Evolutionary conservation across 2,329 filamentous ascomycete species (phyloP), one percentile per base, ranked within the genome.

Genomic region (Cadophora sp.): DNA sequence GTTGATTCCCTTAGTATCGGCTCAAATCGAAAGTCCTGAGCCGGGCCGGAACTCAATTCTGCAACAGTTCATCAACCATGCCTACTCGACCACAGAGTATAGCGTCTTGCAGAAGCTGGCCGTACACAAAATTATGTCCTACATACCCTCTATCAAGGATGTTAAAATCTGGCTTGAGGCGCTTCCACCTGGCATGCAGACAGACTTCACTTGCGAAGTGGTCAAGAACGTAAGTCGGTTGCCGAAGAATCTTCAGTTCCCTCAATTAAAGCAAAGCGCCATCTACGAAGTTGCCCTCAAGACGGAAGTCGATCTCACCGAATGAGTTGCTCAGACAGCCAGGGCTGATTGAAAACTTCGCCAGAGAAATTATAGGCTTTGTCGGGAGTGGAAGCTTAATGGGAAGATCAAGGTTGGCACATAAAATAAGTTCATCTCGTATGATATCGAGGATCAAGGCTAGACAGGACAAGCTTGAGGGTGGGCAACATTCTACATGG

Each of bases 61-160:
- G 16, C 43, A 60, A 41, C 13, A 66, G 13, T 68, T 64, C 24
- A 30, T 68, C 14, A 24, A 59, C 5, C 22, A 61, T 62, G 66
- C 56, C 2, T 68, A 66, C 18, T 16, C 39, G 16, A 43, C 48
- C 6, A 62, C 24, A 18, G 63, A 48, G 24, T 2, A 18, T 16
- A 59, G 41, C 6, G 51, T 11, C 11, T 24, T 68, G 4, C 62
- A 66, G 45, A 33, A 43, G n/a, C 59, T 68, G 4, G 63, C 66
- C 3, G 48, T 65, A 4, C 16, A 60, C 13, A 68, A 64, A 20
- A 50, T 68, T 47, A 50, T 59, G 22, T 36, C 16, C 2, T 24
- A 59, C 30, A 24, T 45, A 8, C 43, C 63, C 36, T 20, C 4
- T 4, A 20, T 39, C n/a, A 13, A 20, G 11, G 56, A 43, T 3